Evolutionary conservation across 2,329 filamentous ascomycete genomes (phyloP).

Genomic region (Seiridium unicorne): DNA sequence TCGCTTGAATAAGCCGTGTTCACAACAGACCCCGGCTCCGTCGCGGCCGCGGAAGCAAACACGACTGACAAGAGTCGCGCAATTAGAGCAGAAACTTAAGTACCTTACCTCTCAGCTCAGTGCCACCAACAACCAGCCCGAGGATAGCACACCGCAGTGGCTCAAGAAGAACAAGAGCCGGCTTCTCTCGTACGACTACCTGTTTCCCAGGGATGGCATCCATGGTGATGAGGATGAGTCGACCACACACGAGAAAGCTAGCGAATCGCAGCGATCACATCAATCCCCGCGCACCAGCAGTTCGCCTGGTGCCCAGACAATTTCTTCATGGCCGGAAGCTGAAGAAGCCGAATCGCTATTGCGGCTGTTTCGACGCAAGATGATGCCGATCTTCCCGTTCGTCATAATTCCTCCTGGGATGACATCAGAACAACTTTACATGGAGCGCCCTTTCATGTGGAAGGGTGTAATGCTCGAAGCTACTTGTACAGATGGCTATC

Average conservation of each 20-base stretch:
- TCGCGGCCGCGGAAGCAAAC: background rate
- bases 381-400: conserved; percentile 43
- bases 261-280: background rate
- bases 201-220: background rate
- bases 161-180: background rate
- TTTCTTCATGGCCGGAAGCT: conserved; percentile 3
- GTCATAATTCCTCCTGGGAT: conserved; percentile 36
- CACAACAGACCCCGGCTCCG: conserved; percentile 8
- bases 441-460: conserved; percentile 44
- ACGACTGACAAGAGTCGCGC: background rate
- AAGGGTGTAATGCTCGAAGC: conserved; percentile 47
- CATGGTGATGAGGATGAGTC: background rate
- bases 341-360: conserved; percentile 38
- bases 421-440: conserved; percentile 36
- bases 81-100: background rate
- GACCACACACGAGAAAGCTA: background rate
- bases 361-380: conserved; percentile 37
- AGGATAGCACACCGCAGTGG: background rate
- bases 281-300: background rate
- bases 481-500: conserved; percentile 38
- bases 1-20: conserved; percentile 8
- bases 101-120: background rate
- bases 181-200: background rate
- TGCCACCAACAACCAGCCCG: background rate
- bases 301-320: background rate